Evolutionary conservation across 2,329 filamentous ascomycete genomes (phyloP).

Genomic region (Leptosphaerulina australis): DNA sequence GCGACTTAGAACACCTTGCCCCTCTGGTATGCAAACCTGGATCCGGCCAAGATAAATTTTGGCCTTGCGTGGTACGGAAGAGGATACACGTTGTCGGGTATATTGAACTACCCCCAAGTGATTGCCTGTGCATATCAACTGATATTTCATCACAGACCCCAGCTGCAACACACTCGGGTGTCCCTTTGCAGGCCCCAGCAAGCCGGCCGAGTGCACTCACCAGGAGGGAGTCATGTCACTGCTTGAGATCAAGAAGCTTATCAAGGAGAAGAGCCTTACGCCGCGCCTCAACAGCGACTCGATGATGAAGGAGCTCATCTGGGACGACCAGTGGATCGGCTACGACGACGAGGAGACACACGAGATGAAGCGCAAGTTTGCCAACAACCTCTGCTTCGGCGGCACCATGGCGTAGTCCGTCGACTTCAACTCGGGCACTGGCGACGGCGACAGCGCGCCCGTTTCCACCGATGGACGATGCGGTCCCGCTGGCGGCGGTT

Average conservation of each 20-base stretch:
- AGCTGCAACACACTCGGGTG: slow-evolving; percentile 24
- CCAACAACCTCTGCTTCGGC: slow-evolving; percentile 30
- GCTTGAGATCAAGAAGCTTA: slow-evolving; percentile 45
- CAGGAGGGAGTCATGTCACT: slow-evolving; percentile 39
- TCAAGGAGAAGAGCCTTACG: slow-evolving; percentile 23
- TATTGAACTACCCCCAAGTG: too few species aligned
- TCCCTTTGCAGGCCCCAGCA: slow-evolving; percentile 14
- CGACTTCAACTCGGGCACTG: slow-evolving; percentile 15
- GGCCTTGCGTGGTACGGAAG: slow-evolving; percentile 56
- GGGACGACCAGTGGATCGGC: slow-evolving; percentile 46
- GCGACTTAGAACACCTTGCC: slow-evolving; percentile 30
- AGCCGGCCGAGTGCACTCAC: slow-evolving; percentile 30
- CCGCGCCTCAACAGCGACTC: slow-evolving; percentile 33
- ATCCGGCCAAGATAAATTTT: slow-evolving; percentile 51
- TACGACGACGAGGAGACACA: slow-evolving; percentile 50
- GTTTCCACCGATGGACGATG: too few species aligned
- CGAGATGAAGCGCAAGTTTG: slow-evolving; percentile 56
- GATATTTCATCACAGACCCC: too few species aligned
- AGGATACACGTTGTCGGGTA: slow-evolving; percentile 33
- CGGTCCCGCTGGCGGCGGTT: too few species aligned
- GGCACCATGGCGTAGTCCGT: slow-evolving; percentile 33
- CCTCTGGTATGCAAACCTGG: slow-evolving; percentile 54
- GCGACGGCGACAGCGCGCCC: background rate
- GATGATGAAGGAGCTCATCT: slow-evolving; percentile 43
- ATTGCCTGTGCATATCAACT: too few species aligned